A percentile compares a stretch with the other conserved stretches of the same genome.
phyloP scores from a whole-genome alignment of 805 yeast species.

The Nakazawaea anatomiae region DNA sequence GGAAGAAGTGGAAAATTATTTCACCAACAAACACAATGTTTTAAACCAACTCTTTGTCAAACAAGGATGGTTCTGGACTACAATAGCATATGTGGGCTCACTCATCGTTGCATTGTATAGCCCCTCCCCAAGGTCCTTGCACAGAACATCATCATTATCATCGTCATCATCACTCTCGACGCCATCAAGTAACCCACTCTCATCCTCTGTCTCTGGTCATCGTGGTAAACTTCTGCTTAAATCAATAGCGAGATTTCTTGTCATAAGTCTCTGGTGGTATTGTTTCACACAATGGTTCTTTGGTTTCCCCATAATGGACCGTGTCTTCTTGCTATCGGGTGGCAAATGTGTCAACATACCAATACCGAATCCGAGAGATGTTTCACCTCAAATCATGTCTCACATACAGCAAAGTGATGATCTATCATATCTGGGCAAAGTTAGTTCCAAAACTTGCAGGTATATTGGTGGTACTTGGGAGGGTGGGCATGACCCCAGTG shows the following conservation, averaged over 20 bases:
- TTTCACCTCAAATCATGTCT: neutral
- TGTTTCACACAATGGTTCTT: constrained; percentile 83
- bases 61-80: constrained; percentile 91
- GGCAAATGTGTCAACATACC: constrained; percentile 54
- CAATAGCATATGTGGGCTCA: constrained; percentile 29
- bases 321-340: constrained; percentile 73
- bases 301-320: constrained; percentile 86
- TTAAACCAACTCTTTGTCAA: constrained; percentile 76
- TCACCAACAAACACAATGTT: constrained; percentile 59
- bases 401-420: neutral
- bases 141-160: neutral
- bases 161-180: neutral
- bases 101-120: constrained; percentile 7
- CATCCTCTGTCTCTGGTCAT: neutral
- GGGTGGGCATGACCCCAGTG: constrained; percentile 96
- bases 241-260: constrained; percentile 35
- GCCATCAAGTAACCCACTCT: neutral
- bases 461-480: constrained; percentile 58
- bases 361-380: neutral
- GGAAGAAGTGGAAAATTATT: constrained; percentile 43
- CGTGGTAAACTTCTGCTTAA: neutral
- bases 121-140: neutral
- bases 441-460: constrained; percentile 43
- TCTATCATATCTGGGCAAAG: constrained; percentile 1
- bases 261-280: constrained; percentile 76